Conservation (phyloP, 2,329 filamentous ascomycete genomes). For the Mollisiaceae sp. region DNA sequence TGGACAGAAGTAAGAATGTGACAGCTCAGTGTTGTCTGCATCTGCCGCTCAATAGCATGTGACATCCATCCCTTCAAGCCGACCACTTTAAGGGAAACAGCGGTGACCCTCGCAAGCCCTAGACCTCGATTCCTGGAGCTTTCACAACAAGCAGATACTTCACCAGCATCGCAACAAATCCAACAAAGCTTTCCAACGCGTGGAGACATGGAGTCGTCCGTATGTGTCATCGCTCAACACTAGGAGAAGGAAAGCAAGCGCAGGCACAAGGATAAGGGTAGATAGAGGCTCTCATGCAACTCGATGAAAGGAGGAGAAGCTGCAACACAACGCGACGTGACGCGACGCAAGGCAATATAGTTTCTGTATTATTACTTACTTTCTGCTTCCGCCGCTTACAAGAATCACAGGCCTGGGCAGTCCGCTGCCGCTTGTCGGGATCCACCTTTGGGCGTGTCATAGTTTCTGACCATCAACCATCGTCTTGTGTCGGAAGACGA, state of each 20-base stretch:
- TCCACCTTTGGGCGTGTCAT: conserved; percentile 37
- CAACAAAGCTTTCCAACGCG: background rate
- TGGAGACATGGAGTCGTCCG: background rate
- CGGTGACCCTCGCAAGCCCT: background rate
- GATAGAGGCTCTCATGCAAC: conserved; percentile 1
- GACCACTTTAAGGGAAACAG: background rate
- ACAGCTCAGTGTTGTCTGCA: conserved; percentile 3
- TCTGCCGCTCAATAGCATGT: background rate
- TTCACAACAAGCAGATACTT: background rate
- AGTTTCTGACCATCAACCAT: conserved; percentile 3
- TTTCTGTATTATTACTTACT: conserved; percentile 24
- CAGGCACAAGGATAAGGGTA: background rate
- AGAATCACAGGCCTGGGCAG: conserved; percentile 36
- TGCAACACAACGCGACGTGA: background rate
- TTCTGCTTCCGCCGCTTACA: conserved; percentile 40
- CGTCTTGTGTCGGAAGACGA: background rate
- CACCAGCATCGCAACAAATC: background rate
- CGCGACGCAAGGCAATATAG: background rate
- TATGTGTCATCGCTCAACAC: background rate
- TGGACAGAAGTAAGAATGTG: background rate
- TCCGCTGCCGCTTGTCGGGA: conserved; percentile 36
- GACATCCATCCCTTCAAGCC: background rate
- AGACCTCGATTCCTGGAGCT: background rate
- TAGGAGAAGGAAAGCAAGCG: background rate
- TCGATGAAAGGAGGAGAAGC: background rate